Base-by-base conservation (phyloP, 2,329 filamentous ascomycete species). In the Sporothrix pallida region DNA sequence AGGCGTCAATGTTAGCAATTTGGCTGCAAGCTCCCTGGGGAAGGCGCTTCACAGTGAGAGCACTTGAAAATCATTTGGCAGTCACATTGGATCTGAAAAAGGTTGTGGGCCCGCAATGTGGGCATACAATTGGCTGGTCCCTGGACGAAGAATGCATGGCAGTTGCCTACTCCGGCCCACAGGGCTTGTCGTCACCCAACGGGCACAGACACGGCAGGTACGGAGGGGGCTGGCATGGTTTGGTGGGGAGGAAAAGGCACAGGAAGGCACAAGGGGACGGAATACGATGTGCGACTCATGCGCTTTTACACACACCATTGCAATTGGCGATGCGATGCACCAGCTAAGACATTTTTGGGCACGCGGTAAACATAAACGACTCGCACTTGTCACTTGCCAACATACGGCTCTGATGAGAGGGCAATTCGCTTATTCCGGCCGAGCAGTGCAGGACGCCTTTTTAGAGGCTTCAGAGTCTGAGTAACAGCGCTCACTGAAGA, bases 71-170 rank as follows among this genome's bases (percentile, higher is more conserved):
- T 26, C 7, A 52, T 52, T n/a, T 31, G 48, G 26, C 48, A 54
- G 67, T 42, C 67, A 69, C 67, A 42, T 48, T 69, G 48, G 26
- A 37, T 26, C 23, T 54, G 23, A 12, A 46, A 17, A 31, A 13
- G 48, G 8, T 10, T 52, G 65, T 48, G 62, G 62, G 62, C 10
- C n/a, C 9, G 6, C 12, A 23, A 8, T 48, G 20, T 20, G n/a
- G 46, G 48, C 65, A 68, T 46, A 12, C 23, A 46, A 68, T 68
- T 68, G 65, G 65, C 65, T 52, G 46, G 65, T 68, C 13, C 65
- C 65, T 68, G 65, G 46, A 23, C 13, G 46, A 50, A 23, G 44
- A 52, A 17, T 68, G 63, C 63, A 68, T 68, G 44, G 46, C 63
- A 68, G 63, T 68, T 68, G 65, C 65, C 65, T 68, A 12, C 48